Evolutionary conservation across 768 basidiomycete genomes (phyloP).

Genomic region (Hydnum rufescens): DNA sequence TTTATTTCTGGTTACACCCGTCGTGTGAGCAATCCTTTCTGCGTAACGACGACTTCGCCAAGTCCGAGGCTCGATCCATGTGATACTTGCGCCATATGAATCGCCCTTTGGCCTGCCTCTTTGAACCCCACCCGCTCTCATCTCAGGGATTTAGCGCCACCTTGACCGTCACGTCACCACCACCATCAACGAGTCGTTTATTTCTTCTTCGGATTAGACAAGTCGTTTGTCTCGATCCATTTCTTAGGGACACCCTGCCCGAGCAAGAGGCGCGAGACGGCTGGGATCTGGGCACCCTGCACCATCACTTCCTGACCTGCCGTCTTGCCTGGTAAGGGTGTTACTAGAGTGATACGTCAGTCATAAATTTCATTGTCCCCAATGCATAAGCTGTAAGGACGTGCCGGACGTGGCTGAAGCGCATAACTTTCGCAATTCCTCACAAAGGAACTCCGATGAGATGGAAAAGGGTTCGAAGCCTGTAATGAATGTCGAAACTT

Average conservation of each 20-base stretch:
- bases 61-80: too few relatives aligned
- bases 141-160: too few relatives aligned
- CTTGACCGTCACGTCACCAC: too few relatives aligned
- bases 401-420: slow-evolving; percentile 61
- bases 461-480: slow-evolving; percentile 65
- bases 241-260: slow-evolving; percentile 58
- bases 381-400: too few relatives aligned
- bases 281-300: slow-evolving; percentile 62
- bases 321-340: slow-evolving; percentile 45
- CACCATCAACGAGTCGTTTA: too few relatives aligned
- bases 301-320: slow-evolving; percentile 55
- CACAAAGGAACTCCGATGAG: slow-evolving; percentile 50
- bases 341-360: slow-evolving; percentile 8
- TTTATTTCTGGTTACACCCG: too few relatives aligned
- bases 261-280: slow-evolving; percentile 44
- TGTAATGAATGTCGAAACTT: slow-evolving; percentile 53
- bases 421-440: slow-evolving; percentile 56
- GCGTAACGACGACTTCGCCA: too few relatives aligned
- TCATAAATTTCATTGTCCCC: slow-evolving; percentile 16
- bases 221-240: slow-evolving; percentile 47
- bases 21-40: too few relatives aligned
- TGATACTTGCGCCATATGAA: too few relatives aligned
- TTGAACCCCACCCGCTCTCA: too few relatives aligned
- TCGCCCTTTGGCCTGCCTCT: too few relatives aligned
- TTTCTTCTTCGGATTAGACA: slow-evolving; percentile 12